Base-by-base conservation (phyloP, 805 yeast species). In the Yamadazyma takamatsuzukensis region DNA sequence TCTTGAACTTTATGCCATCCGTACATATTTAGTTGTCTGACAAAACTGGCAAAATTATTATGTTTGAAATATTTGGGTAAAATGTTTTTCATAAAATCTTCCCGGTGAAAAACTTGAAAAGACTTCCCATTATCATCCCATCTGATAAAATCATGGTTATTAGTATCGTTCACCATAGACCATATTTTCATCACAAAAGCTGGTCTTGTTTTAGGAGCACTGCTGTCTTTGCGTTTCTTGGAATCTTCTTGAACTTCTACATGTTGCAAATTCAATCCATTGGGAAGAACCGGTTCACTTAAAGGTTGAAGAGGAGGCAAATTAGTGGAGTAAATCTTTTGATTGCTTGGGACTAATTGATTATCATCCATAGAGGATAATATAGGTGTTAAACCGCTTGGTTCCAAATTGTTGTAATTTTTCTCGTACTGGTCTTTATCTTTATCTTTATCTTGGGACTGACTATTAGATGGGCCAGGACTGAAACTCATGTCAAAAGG, bases 1-100 rank as follows among this genome's bases (percentile, higher is more conserved):
- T 93, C 97, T 59, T 93, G 98, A 4, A 93, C 93, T 60, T 93
- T 93, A 64, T 89, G 97, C 96, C 97, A 93, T 8, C 98, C 98
- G 55, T 93, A 93, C 98, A 93, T 90, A 61, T 90, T 90, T 49
- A 90, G 70, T 55, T 90, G 98, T 41, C 98, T 75, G 14, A 90
- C 97, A 64, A 90, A 90, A 47, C 89, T 78, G 22, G 97, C 90
- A 62, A 90, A 93, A 62, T 93, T 93, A 37, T 87, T 77, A 60
- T 93, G 98, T 51, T 89, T 90, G 68, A 93, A 93, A 59, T 90
- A 96, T 32, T 80, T 76, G 11, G 97, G 98, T 41, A 93, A 62
- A 17, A 93, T 80, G 39, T 72, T 67, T 48, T 80, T 84, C 72
- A 88, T 93, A 51, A 93, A 90, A 19, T 65, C 70, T 46, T 90